A percentile compares a stretch with the other conserved stretches of the same genome.
phyloP scores from a whole-genome alignment of 164 flowering plant genomes.

The Macadamia integrifolia region DNA sequence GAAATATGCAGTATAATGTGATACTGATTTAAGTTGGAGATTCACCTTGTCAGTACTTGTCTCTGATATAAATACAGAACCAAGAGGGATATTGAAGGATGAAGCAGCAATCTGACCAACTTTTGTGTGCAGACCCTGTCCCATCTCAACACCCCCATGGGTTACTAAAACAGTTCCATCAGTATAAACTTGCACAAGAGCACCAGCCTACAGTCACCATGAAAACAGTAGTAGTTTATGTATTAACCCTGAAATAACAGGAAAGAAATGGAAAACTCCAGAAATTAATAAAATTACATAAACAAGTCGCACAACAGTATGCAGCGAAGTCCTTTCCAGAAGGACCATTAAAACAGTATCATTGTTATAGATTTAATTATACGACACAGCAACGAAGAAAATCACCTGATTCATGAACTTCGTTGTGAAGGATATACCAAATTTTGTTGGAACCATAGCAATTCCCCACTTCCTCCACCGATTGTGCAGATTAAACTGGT shows the following conservation, averaged over 20 bases:
- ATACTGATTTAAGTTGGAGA: too few relatives aligned
- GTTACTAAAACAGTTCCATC: constrained; percentile 97
- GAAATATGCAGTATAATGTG: too few relatives aligned
- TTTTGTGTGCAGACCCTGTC: constrained; percentile 98
- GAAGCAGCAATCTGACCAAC: constrained; percentile 97
- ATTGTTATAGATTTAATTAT: not conserved
- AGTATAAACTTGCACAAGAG: constrained; percentile 94
- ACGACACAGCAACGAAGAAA: not conserved
- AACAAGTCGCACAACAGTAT: too few relatives aligned
- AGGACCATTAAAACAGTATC: not conserved
- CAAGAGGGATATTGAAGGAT: constrained; percentile 79
- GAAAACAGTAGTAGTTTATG: not conserved
- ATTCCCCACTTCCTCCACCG: constrained; percentile 96
- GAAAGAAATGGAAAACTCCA: too few relatives aligned
- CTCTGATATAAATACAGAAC: constrained; percentile 90
- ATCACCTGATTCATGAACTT: constrained; percentile 95
- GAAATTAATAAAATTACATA: too few relatives aligned
- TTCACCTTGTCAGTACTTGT: constrained; percentile 52
- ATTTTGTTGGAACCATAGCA: constrained; percentile 92
- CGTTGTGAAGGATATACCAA: constrained; percentile 84
- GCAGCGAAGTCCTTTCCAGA: not conserved
- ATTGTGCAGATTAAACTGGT: constrained; percentile 63
- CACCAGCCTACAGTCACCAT: constrained; percentile 68
- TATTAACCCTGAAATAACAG: not conserved
- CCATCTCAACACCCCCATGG: constrained; percentile 99